Evolutionary conservation across 1,139 yeast species (phyloP), one percentile per base, ranked within the genome.

Genomic region (Suhomyces maxii): DNA sequence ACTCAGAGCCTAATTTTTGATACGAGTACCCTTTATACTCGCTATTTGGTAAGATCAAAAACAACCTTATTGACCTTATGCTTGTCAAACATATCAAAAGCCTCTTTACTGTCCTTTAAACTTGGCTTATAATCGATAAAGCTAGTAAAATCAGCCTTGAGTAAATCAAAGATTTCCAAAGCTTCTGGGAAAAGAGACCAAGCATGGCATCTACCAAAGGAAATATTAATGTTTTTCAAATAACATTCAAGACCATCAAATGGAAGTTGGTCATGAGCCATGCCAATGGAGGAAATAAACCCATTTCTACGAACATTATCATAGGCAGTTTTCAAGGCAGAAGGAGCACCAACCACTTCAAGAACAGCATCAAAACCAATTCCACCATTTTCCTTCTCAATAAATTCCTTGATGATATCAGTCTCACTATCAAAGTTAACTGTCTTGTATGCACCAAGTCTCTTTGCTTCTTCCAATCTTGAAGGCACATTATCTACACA

Each of bases 161-260:
- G 59, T 37, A 55, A 51, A 41, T 75, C 75, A 57, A 83, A 80
- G 0, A 79, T 65, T 37, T 68, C 69, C 38, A 82, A 66, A 0
- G 86, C 74, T 45, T 81, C 85, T 3, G 69, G 72, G 56, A 80
- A 82, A 42, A 81, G 67, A 1, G 84, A 70, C 71, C 83, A 75
- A 1, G 81, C 82, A 45, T 84, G 86, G 58, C 87, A 83, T 55
- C 88, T 64, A 3, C 88, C 88, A 62, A 83, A 83, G 37, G 83
- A 82, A 39, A 82, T 58, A 14, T 80, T 78, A 45, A 82, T 65
- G 51, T 82, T 80, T 57, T 82, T 83, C 56, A 75, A 60, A 55
- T 82, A 83, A 46, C 83, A 79, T 46, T 83, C 84, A 38, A 81
- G 64, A 0, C 84, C 86, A 45, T 70, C 68, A 56, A 83, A 79